A percentile compares a stretch with the other conserved stretches of the same genome.
Conservation (phyloP, 2,329 filamentous ascomycete genomes). For the Arachnomyces sp. region DNA sequence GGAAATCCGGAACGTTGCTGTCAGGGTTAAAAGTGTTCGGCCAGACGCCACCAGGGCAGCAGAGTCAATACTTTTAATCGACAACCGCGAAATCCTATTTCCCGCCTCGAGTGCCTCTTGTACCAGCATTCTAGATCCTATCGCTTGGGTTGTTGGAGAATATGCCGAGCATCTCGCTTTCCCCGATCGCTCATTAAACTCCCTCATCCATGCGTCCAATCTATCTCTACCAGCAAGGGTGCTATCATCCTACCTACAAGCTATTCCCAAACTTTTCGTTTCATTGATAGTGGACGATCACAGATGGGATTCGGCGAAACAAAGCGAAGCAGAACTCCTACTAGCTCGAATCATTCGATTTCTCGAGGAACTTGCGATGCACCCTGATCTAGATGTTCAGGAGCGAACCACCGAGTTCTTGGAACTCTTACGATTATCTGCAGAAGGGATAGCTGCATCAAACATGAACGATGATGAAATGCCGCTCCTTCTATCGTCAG, state of each 20-base stretch:
- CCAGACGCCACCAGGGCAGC: slow-evolving; percentile 73
- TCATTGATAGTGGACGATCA: slow-evolving; percentile 58
- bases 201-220: slow-evolving; percentile 61
- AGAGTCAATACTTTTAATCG: slow-evolving; percentile 58
- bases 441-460: slow-evolving; percentile 54
- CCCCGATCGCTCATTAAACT: slow-evolving; percentile 63
- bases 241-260: slow-evolving; percentile 73
- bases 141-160: slow-evolving; percentile 83
- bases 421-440: slow-evolving; percentile 77
- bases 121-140: slow-evolving; percentile 61
- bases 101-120: slow-evolving; percentile 43
- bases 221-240: slow-evolving; percentile 53
- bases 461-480: slow-evolving; percentile 44
- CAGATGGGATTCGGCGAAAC: slow-evolving; percentile 64
- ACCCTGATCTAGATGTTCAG: slow-evolving; percentile 88
- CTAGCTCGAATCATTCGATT: slow-evolving; percentile 75
- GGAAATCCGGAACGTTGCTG: slow-evolving; percentile 81
- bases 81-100: slow-evolving; percentile 52
- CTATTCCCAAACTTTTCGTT: slow-evolving; percentile 76
- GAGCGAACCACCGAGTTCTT: slow-evolving; percentile 88
- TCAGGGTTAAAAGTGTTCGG: slow-evolving; percentile 80
- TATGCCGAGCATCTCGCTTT: slow-evolving; percentile 64
- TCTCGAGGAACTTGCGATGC: slow-evolving; percentile 66
- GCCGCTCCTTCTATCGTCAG: slow-evolving; percentile 79
- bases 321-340: slow-evolving; percentile 65